Evolutionary conservation across 1,284 basidiomycete species (phyloP).

Genomic region (Peniophora sp.): DNA sequence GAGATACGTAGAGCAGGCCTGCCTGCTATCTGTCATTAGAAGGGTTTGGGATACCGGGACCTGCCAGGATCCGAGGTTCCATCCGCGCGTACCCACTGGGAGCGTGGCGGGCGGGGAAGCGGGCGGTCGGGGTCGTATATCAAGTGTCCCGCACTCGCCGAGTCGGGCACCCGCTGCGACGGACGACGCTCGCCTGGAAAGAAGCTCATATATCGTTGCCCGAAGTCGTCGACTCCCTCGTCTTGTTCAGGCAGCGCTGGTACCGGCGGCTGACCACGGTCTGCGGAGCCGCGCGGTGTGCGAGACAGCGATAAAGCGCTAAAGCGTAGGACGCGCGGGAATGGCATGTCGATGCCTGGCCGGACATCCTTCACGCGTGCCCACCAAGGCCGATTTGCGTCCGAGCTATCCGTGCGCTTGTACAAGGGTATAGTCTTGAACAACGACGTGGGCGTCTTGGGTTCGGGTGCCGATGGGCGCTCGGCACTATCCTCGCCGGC

Average conservation of each 20-base stretch:
- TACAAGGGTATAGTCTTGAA: not conserved
- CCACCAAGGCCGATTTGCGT: conserved; percentile 13
- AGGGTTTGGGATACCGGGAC: not conserved
- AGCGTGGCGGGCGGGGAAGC: conserved; percentile 40
- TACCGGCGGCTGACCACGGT: not conserved
- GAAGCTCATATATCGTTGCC: not conserved
- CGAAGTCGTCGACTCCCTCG: not conserved
- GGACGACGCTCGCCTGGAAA: not conserved
- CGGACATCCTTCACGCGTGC: conserved; percentile 10
- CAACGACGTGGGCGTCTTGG: too few relatives aligned
- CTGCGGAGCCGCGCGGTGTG: not conserved
- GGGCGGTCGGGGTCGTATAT: conserved; percentile 45
- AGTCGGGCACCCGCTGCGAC: not conserved
- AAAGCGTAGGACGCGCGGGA: conserved; percentile 3
- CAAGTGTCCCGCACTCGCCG: not conserved
- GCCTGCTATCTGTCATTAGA: not conserved
- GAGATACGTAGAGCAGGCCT: conserved; percentile 1
- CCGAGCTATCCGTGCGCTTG: not conserved
- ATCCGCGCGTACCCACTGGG: conserved; percentile 52
- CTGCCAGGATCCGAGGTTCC: not conserved
- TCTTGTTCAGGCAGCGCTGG: not conserved
- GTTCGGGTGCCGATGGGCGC: too few relatives aligned
- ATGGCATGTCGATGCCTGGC: conserved; percentile 14
- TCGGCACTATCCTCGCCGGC: not conserved
- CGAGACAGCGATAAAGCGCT: not conserved